Evolutionary conservation across 169 alveolate genomes (phyloP), one percentile per base, ranked within the genome.

Genomic region (Fabrea salina): DNA sequence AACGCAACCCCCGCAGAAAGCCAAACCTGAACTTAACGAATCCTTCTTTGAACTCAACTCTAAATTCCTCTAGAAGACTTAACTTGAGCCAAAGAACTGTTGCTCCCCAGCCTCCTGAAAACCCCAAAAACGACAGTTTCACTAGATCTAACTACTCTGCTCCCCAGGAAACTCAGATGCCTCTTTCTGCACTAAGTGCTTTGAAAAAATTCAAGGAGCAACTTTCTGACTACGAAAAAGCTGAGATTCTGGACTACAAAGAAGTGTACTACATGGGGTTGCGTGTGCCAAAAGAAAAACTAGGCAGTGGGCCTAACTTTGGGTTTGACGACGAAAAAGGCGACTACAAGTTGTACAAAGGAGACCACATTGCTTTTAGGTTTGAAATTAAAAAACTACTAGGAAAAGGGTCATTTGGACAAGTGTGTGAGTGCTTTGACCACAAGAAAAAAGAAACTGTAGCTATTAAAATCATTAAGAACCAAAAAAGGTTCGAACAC

Each of bases 331-430:
- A 87, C 70, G 83, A 85, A 11, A 44, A 44, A 22, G 92, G 93
- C 33, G 90, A 87, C 56, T 91, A 91, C 77, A 84, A 43, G 58
- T 75, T 75, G 56, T 74, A 49, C 25, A 56, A 66, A 40, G 82
- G 83, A 8, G 89, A 79, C 53, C 92, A 91, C 66, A 77, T 91
- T 50, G 86, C 87, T 37, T 91, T 88, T 64, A 61, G 95, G 53
- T 91, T 83, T 81, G 93, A 91, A 61, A 66, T 91, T 22, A 39
- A 78, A 25, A 85, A 83, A 58, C 39, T 75, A 41, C 53, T 89
- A 33, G 96, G 96, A 5, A 86, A 90, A 61, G 96, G 96, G 0
- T 84, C 94, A 8, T 92, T 90, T 79, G 96, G 96, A 37, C 85
- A 85, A 22, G 95, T 92, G 0, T 49, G 88, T 22, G 88, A 89